Percentiles rank a stretch among this genome's conserved stretches.
Evolutionary conservation across 73 alveolate genomes (phyloP).

Genomic region (Tetrahymena thermophila): DNA sequence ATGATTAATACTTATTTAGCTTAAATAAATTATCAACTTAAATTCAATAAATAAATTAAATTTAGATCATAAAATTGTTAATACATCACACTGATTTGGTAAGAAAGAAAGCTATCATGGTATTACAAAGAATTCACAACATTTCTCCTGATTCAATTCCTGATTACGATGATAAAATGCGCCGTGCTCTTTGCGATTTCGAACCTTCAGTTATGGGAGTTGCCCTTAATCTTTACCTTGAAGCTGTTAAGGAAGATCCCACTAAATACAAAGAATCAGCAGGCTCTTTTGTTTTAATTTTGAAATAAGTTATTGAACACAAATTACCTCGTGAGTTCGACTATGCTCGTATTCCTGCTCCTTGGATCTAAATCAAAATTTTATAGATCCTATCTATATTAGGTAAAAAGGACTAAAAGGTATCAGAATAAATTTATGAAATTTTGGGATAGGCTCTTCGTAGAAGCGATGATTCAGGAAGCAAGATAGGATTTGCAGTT

Average conservation of each 20-base stretch:
- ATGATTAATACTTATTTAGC: too few relatives aligned
- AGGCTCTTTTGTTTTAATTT: slow-evolving; percentile 74
- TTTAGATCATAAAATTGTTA: slow-evolving; percentile 74
- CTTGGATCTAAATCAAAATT: slow-evolving; percentile 95
- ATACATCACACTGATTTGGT: slow-evolving; percentile 87
- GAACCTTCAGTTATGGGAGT: slow-evolving; percentile 98
- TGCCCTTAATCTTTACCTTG: slow-evolving; percentile 78
- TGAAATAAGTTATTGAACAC: slow-evolving; percentile 78
- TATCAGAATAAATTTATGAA: slow-evolving; percentile 94
- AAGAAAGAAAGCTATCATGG: slow-evolving; percentile 94
- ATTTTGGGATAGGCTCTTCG: slow-evolving; percentile 80
- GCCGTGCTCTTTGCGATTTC: slow-evolving; percentile 92
- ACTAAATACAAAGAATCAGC: slow-evolving; percentile 77
- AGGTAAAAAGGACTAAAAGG: slow-evolving; percentile 88
- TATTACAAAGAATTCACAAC: slow-evolving; percentile 69
- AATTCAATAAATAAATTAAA: slow-evolving; percentile 66
- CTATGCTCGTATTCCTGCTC: slow-evolving; percentile 97
- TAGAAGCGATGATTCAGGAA: slow-evolving; percentile 95
- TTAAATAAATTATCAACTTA: background rate
- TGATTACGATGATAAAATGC: slow-evolving; percentile 74
- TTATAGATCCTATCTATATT: slow-evolving; percentile 72
- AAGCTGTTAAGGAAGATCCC: slow-evolving; percentile 59
- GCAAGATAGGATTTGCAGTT: slow-evolving; percentile 93
- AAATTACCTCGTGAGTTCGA: slow-evolving; percentile 94
- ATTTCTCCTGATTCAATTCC: slow-evolving; percentile 59